These are phyloP conservation scores for Nematodospora anomalae DNA, from an alignment of 1,139 yeast species.

Conservation along the genomic window DNA sequence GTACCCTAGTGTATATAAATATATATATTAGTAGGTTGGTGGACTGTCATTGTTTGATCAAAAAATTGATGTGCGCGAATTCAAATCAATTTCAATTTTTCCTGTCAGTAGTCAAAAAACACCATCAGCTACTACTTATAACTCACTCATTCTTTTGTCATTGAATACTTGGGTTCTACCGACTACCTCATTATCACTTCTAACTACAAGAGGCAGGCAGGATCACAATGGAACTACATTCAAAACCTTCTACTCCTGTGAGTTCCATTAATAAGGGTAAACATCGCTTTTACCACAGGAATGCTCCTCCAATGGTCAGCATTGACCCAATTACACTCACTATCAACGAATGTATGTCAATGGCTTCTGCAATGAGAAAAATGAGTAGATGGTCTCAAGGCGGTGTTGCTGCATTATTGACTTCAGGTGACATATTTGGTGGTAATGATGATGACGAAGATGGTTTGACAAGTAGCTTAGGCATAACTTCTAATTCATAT, in stretches of 20 bases:
- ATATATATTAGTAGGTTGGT: no score
- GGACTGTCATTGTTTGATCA: no score
- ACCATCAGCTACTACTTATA: no score
- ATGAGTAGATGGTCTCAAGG: conserved; percentile 77
- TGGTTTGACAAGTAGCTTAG: conserved; percentile 27
- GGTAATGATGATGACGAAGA: conserved; percentile 26
- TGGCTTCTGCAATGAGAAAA: conserved; percentile 91
- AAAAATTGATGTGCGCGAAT: no score
- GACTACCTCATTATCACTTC: no score
- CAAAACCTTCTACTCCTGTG: neutral
- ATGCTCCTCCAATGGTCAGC: conserved; percentile 24
- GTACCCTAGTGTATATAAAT: no score
- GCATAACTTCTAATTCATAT: conserved; percentile 22
- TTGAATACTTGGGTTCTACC: no score
- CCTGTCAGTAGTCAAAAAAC: no score
- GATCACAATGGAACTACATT: neutral
- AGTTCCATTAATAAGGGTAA: neutral
- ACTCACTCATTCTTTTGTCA: no score
- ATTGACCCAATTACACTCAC: conserved; percentile 83
- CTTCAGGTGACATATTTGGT: conserved; percentile 52
- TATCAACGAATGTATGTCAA: conserved; percentile 82
- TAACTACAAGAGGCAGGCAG: no score
- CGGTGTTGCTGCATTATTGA: conserved; percentile 85
- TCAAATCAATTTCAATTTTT: no score
- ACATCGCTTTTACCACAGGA: neutral